Conservation (phyloP, 495 filamentous ascomycete species). For the Lophium mytilinum region DNA sequence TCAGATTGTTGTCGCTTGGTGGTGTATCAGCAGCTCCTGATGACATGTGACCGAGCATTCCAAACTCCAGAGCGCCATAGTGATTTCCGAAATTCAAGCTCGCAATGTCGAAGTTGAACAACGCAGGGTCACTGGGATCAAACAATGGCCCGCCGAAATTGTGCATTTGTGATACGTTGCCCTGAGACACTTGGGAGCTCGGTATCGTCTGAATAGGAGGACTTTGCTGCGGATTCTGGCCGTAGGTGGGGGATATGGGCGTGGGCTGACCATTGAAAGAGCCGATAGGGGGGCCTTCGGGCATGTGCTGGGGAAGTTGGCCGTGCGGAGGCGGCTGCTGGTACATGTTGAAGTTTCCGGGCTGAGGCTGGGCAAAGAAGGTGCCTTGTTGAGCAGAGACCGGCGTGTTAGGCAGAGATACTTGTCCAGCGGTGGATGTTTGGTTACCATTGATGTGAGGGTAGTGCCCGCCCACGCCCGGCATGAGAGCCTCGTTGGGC, state of each 20-base stretch:
- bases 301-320: constrained; percentile 26
- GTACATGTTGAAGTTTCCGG: constrained; percentile 22
- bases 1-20: constrained; percentile 48
- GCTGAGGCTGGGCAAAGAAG: constrained; percentile 18
- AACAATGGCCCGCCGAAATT: constrained; percentile 45
- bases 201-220: constrained; percentile 35
- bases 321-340: constrained; percentile 9
- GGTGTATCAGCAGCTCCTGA: constrained; percentile 74
- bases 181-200: constrained; percentile 30
- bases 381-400: constrained; percentile 6
- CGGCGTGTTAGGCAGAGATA: background rate
- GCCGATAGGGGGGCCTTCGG: constrained; percentile 15
- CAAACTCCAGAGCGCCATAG: constrained; percentile 87
- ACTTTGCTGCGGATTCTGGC: constrained; percentile 23
- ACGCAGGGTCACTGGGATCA: constrained; percentile 79
- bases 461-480: constrained; percentile 46
- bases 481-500: constrained; percentile 66
- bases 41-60: constrained; percentile 90
- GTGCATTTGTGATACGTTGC: constrained; percentile 8
- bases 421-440: background rate
- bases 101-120: constrained; percentile 90
- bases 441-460: constrained; percentile 35
- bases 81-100: constrained; percentile 93
- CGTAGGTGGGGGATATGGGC: constrained; percentile 29
- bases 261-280: constrained; percentile 24